Evolutionary conservation across 1,284 basidiomycete genomes (phyloP).

Genomic region (Ganoderma boninense): DNA sequence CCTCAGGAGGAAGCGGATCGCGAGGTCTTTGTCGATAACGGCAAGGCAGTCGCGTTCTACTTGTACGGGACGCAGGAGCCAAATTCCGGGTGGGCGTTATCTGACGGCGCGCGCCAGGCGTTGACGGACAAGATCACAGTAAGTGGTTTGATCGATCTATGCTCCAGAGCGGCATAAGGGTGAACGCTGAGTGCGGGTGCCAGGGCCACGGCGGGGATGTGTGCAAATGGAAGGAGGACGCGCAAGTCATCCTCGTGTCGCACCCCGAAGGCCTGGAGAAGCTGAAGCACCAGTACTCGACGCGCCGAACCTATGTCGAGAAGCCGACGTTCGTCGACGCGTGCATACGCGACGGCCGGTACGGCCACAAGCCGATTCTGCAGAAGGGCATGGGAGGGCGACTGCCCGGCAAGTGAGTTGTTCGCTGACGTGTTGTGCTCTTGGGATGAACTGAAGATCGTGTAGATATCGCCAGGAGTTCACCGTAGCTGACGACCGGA

Average conservation of each 20-base stretch:
- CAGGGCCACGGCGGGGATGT: conserved; percentile 33
- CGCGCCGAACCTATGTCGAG: conserved; percentile 28
- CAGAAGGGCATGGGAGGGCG: conserved; percentile 28
- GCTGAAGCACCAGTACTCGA: conserved; percentile 23
- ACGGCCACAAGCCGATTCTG: conserved; percentile 20
- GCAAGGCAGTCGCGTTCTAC: conserved; percentile 25
- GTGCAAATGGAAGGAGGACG: conserved; percentile 11
- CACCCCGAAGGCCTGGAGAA: conserved; percentile 14
- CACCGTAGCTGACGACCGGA: conserved; percentile 71
- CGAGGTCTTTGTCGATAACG: conserved; percentile 15
- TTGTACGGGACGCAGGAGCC: conserved; percentile 17
- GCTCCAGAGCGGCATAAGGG: too few relatives aligned
- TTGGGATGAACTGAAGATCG: background rate
- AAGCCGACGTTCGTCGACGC: conserved; percentile 27
- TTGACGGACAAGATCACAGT: conserved; percentile 17
- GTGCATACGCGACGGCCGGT: conserved; percentile 31
- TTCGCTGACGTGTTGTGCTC: background rate
- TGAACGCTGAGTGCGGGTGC: background rate
- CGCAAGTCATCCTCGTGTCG: conserved; percentile 33
- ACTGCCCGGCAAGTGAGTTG: conserved; percentile 12
- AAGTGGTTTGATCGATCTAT: background rate
- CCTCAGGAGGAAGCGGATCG: background rate
- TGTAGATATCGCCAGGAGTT: conserved; percentile 60
- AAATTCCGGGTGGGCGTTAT: background rate
- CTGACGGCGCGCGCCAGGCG: background rate